Evolutionary conservation across 805 yeast genomes (phyloP).

Genomic region (Saccharomyces paradoxus): DNA sequence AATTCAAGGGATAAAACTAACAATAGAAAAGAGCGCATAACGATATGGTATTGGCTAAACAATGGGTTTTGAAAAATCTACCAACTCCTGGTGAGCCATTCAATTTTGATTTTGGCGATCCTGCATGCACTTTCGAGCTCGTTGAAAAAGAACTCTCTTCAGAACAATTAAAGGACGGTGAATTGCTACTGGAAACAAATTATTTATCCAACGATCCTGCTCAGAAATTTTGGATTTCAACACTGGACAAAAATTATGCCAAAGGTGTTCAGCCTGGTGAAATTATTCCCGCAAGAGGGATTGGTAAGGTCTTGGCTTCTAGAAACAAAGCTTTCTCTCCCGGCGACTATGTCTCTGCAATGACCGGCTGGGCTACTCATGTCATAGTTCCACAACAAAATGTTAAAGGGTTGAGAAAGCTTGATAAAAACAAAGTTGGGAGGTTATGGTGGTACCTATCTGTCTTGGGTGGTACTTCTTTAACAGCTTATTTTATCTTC

Average conservation of each 20-base stretch:
- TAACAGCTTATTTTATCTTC: conserved; percentile 55
- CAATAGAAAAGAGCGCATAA: not conserved
- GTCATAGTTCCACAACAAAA: conserved; percentile 27
- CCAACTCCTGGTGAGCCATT: conserved; percentile 24
- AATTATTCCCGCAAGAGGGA: conserved; percentile 43
- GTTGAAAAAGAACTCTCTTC: conserved; percentile 14
- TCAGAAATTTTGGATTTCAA: conserved; percentile 48
- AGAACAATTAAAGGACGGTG: conserved; percentile 30
- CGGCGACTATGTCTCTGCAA: conserved; percentile 39
- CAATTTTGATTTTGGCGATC: conserved; percentile 17
- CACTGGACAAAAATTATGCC: conserved; percentile 26
- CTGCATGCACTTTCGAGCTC: conserved; percentile 29
- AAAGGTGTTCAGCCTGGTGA: conserved; percentile 32
- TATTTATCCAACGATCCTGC: conserved; percentile 55
- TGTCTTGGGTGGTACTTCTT: conserved; percentile 47
- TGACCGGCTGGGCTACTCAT: conserved; percentile 43
- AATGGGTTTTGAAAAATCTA: conserved; percentile 25
- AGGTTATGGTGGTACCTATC: conserved; percentile 41
- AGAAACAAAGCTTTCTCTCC: conserved; percentile 33
- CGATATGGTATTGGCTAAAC: conserved; percentile 23
- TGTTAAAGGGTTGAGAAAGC: conserved; percentile 10
- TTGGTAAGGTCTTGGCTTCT: conserved; percentile 44
- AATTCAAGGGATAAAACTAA: not conserved
- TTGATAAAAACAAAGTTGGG: conserved; percentile 15
- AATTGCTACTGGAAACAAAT: conserved; percentile 38